These are phyloP conservation scores for Gyrodon lividus DNA, from an alignment of 768 basidiomycete genomes.

Conservation along the genomic window DNA sequence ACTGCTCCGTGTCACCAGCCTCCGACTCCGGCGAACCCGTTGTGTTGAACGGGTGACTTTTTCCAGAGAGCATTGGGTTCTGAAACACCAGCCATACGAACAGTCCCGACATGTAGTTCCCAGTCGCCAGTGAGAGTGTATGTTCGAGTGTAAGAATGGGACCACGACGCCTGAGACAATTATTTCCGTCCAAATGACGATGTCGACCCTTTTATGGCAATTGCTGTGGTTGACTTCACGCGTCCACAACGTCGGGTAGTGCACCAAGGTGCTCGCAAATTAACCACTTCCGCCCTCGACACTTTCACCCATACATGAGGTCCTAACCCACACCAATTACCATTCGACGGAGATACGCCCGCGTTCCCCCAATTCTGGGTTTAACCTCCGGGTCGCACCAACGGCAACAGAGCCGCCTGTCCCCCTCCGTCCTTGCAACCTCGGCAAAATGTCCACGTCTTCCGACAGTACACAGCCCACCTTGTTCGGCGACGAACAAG, in stretches of 20 bases:
- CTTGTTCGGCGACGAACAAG: constrained; percentile 28
- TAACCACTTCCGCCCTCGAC: neutral
- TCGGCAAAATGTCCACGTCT: constrained; percentile 29
- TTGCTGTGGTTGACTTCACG: neutral
- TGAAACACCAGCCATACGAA: constrained; percentile 19
- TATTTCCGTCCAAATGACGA: constrained; percentile 10
- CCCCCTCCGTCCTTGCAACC: neutral
- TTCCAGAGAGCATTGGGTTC: neutral
- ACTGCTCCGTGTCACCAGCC: neutral
- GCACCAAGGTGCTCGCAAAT: neutral
- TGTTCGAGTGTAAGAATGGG: too few species aligned
- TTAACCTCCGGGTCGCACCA: neutral
- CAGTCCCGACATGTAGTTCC: neutral
- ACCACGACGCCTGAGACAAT: too few species aligned
- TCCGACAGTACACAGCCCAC: constrained; percentile 30
- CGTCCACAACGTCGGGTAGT: neutral
- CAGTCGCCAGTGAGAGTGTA: neutral
- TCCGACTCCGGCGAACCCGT: too few species aligned
- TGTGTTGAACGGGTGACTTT: neutral
- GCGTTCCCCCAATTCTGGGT: neutral
- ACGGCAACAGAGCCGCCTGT: too few species aligned
- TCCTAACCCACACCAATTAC: neutral
- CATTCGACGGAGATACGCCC: neutral
- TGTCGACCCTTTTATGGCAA: constrained; percentile 7
- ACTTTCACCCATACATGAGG: neutral